Evolutionary conservation across 306 rosid genomes (phyloP).

Genomic region (Neltuma alba): DNA sequence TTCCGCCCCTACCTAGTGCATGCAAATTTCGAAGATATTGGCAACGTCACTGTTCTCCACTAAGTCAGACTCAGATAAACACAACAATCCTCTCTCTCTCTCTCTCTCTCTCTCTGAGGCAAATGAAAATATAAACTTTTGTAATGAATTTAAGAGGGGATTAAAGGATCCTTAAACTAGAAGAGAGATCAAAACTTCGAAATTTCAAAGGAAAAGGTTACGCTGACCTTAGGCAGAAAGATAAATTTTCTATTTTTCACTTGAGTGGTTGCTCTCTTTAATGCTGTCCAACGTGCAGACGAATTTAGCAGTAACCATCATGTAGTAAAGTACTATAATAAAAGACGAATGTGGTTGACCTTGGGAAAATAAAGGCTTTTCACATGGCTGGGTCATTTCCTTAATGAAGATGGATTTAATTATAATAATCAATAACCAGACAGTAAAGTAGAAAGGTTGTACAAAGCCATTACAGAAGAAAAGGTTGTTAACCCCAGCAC

Average conservation of each 20-base stretch:
- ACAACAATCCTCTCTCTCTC: not conserved
- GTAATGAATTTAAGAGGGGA: too few species aligned
- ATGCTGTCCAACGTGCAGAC: slow-evolving; percentile 19
- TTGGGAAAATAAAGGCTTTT: not conserved
- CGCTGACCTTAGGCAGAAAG: not conserved
- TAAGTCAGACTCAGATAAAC: not conserved
- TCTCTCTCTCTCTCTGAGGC: too few species aligned
- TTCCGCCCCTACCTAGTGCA: slow-evolving; percentile 7
- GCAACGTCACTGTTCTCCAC: slow-evolving; percentile 39
- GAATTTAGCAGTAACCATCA: not conserved
- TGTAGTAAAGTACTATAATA: not conserved
- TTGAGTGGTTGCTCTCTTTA: slow-evolving; percentile 21
- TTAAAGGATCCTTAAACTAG: not conserved
- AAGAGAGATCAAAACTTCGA: not conserved
- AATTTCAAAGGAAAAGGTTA: slow-evolving; percentile 22
- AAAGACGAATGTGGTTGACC: slow-evolving; percentile 30
- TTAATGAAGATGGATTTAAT: not conserved
- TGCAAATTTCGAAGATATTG: slow-evolving; percentile 19
- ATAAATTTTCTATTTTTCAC: not conserved
- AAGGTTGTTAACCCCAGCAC: not conserved
- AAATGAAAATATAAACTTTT: not conserved
- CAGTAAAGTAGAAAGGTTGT: slow-evolving; percentile 19
- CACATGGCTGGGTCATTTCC: slow-evolving; percentile 31
- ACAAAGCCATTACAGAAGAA: slow-evolving; percentile 27
- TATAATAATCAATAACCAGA: slow-evolving; percentile 6